phyloP scores from a whole-genome alignment of 805 yeast species.

The Torulaspora indica region DNA sequence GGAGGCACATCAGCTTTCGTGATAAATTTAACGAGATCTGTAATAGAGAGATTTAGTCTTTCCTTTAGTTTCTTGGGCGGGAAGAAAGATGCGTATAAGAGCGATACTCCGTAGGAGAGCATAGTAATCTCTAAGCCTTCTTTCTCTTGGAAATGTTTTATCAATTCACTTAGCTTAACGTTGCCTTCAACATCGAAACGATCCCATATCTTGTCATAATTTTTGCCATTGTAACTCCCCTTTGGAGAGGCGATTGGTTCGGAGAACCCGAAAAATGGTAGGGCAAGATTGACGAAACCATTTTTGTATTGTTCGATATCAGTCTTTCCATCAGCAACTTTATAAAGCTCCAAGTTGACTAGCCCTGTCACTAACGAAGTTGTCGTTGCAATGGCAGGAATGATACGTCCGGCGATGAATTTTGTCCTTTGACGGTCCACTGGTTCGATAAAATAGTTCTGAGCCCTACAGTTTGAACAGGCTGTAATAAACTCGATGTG shows the following conservation, averaged over 20 bases:
- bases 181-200: conserved; percentile 80
- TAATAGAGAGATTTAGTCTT: conserved; percentile 59
- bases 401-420: conserved; percentile 96
- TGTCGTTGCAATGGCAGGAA: conserved; percentile 98
- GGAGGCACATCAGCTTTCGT: conserved; percentile 75
- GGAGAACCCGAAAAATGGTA: conserved; percentile 94
- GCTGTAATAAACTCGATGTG: conserved; percentile 95
- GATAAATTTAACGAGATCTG: conserved; percentile 75
- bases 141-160: conserved; percentile 68
- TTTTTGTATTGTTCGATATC: conserved; percentile 85
- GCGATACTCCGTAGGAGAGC: conserved; percentile 86
- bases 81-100: conserved; percentile 88
- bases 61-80: conserved; percentile 87
- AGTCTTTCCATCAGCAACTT: conserved; percentile 71
- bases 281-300: conserved; percentile 86
- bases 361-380: conserved; percentile 97
- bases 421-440: conserved; percentile 89
- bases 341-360: conserved; percentile 85
- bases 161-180: conserved; percentile 64
- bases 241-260: conserved; percentile 89
- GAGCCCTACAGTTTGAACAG: conserved; percentile 93
- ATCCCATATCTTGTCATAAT: conserved; percentile 91
- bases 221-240: conserved; percentile 72
- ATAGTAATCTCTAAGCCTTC: conserved; percentile 86
- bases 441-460: conserved; percentile 80